Evolutionary conservation across 108 stramenopile species (phyloP).

Genomic region (Chaetoceros tenuissimus): DNA sequence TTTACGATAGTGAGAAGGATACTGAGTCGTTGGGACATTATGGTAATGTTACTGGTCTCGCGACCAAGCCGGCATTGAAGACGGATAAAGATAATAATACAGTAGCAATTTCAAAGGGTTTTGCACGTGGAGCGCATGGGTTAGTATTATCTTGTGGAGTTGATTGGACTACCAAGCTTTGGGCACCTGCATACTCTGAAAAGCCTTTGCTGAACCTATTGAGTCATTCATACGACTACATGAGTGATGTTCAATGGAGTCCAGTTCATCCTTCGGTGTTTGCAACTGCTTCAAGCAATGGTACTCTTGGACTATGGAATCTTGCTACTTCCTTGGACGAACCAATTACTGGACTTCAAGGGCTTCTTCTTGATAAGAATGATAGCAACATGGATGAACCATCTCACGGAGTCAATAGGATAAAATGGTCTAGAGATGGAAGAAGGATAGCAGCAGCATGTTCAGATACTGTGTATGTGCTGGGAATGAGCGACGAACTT

Average conservation of each 20-base stretch:
- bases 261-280: constrained; percentile 75
- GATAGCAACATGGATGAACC: constrained; percentile 23
- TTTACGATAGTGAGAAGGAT: constrained; percentile 35
- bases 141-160: constrained; percentile 74
- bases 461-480: constrained; percentile 67
- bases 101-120: constrained; percentile 55
- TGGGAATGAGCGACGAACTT: constrained; percentile 65
- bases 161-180: constrained; percentile 87
- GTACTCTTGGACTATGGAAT: constrained; percentile 80
- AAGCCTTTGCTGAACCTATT: constrained; percentile 61
- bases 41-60: constrained; percentile 68
- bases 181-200: constrained; percentile 76
- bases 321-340: constrained; percentile 69
- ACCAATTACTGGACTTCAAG: constrained; percentile 69
- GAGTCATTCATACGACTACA: constrained; percentile 84
- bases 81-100: constrained; percentile 17
- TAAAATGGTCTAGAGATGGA: constrained; percentile 77
- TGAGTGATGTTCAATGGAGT: constrained; percentile 87
- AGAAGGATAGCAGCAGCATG: constrained; percentile 69
- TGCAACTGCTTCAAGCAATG: constrained; percentile 79
- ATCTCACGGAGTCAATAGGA: constrained; percentile 54
- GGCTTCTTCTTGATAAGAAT: constrained; percentile 52
- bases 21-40: constrained; percentile 39
- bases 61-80: constrained; percentile 37
- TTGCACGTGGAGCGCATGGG: constrained; percentile 58